Evolutionary conservation across 1,139 yeast species (phyloP), one percentile per base, ranked within the genome.

Genomic region (Candida mesenterica): DNA sequence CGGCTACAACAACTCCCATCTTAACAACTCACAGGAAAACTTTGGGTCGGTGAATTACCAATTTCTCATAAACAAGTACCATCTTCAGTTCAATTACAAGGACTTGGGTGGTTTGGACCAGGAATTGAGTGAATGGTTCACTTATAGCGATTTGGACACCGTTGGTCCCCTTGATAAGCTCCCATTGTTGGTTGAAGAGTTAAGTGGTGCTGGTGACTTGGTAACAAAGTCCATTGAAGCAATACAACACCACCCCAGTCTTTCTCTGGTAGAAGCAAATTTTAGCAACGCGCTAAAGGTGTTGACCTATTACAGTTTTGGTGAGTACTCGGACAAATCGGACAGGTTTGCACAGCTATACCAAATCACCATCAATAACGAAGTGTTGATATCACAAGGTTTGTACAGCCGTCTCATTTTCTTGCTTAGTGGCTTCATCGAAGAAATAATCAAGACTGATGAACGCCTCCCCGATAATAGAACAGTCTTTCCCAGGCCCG

Each of bases 121-220:
- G 4, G 88, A 82, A 44, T 43, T 82, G 15, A 65, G 69, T 28
- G 82, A 80, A 33, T 83, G 94, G 94, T 83, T 83, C 48, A 65
- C 75, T 4, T 51, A 52, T 28, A 57, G 65, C 31, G 92, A 83
- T 51, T 64, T 75, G 31, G 46, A 49, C 22, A 42, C 50, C 3
- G 40, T 68, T 14, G 59, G 58, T 6, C 61, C 59, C 4, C 44
- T 61, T 27, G 43, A 42, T 7, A 33, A 38, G 5, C 37, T 58
- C 13, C 42, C 43, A 24, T 19, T 19, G n/a, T n/a, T n/a, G n/a
- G n/a, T n/a, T n/a, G n/a, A n/a, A n/a, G n/a, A n/a, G n/a, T n/a
- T n/a, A n/a, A n/a, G n/a, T n/a, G n/a, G n/a, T n/a, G n/a, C n/a
- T 14, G 9, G 22, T n/a, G 8, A 16, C 2, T 24, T 38, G 9